Conservation (phyloP, 768 basidiomycete species). For the Boletus patriciae region DNA sequence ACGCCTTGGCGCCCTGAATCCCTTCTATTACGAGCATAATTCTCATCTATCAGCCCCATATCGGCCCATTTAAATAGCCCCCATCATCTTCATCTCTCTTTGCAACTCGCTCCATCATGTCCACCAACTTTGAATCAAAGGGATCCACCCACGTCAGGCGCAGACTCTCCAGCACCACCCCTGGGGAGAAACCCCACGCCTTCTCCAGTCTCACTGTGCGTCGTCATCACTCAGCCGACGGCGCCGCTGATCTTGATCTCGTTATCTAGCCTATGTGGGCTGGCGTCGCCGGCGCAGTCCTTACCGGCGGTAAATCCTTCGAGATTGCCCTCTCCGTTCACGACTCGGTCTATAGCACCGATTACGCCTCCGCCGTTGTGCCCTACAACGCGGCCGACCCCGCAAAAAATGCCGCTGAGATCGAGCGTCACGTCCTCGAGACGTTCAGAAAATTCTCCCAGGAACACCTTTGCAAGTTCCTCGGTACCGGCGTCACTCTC, state of each 20-base stretch:
- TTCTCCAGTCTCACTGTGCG: slow-evolving; percentile 69
- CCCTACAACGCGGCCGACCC: slow-evolving; percentile 51
- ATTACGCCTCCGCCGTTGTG: slow-evolving; percentile 62
- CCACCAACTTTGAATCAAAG: slow-evolving; percentile 61
- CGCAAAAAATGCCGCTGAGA: slow-evolving; percentile 55
- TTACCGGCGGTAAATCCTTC: slow-evolving; percentile 58
- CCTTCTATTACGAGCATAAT: neutral
- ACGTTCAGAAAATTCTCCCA: slow-evolving; percentile 68
- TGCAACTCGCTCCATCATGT: slow-evolving; percentile 43
- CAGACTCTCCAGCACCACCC: slow-evolving; percentile 61
- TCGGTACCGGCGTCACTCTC: slow-evolving; percentile 78
- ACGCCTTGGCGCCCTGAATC: slow-evolving; percentile 6
- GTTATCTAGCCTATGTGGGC: slow-evolving; percentile 80
- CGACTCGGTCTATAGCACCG: slow-evolving; percentile 83
- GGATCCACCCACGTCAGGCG: slow-evolving; percentile 62
- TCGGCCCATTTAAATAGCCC: slow-evolving; percentile 34
- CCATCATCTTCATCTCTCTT: slow-evolving; percentile 14
- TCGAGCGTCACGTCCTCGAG: slow-evolving; percentile 64
- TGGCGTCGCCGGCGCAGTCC: slow-evolving; percentile 64
- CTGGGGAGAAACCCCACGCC: slow-evolving; percentile 49
- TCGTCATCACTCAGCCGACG: slow-evolving; percentile 5
- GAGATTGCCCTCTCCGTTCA: slow-evolving; percentile 80
- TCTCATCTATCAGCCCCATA: neutral
- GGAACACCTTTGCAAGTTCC: slow-evolving; percentile 83
- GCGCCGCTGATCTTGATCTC: slow-evolving; percentile 11